Evolutionary conservation across 2,329 filamentous ascomycete species (phyloP).

Genomic region (Microdochium paspali): DNA sequence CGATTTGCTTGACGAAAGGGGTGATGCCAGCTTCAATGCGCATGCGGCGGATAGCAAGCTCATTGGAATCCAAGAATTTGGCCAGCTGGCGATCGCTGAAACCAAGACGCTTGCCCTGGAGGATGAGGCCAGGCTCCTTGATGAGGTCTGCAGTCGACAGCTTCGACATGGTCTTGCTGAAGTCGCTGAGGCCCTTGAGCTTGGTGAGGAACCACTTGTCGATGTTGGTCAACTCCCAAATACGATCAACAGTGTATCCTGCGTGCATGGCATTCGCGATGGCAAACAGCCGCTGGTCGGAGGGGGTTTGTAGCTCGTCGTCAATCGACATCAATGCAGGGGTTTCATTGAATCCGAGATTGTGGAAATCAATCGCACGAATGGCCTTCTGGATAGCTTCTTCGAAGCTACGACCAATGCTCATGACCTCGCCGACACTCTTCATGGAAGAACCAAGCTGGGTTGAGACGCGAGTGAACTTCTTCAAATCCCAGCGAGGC

Average conservation of each 20-base stretch:
- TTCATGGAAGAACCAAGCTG: constrained; percentile 98
- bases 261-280: constrained; percentile 96
- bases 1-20: constrained; percentile 94
- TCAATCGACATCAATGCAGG: constrained; percentile 91
- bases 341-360: constrained; percentile 89
- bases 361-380: constrained; percentile 87
- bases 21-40: constrained; percentile 79
- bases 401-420: constrained; percentile 91
- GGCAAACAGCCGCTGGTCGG: constrained; percentile 92
- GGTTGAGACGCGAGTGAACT: constrained; percentile 94
- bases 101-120: constrained; percentile 83
- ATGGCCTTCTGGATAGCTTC: constrained; percentile 99
- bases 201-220: constrained; percentile 97
- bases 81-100: constrained; percentile 92
- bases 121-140: constrained; percentile 55
- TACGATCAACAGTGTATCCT: constrained; percentile 90
- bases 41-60: constrained; percentile 76
- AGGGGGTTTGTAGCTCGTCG: constrained; percentile 91
- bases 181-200: constrained; percentile 84
- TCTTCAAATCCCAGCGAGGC: constrained; percentile 97
- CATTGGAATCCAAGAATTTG: constrained; percentile 90
- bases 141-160: constrained; percentile 57
- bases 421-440: constrained; percentile 99
- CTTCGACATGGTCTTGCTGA: constrained; percentile 67
- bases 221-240: constrained; percentile 97